phyloP scores from a whole-genome alignment of 2,329 filamentous ascomycete genomes.

The Diaporthe sp. region DNA sequence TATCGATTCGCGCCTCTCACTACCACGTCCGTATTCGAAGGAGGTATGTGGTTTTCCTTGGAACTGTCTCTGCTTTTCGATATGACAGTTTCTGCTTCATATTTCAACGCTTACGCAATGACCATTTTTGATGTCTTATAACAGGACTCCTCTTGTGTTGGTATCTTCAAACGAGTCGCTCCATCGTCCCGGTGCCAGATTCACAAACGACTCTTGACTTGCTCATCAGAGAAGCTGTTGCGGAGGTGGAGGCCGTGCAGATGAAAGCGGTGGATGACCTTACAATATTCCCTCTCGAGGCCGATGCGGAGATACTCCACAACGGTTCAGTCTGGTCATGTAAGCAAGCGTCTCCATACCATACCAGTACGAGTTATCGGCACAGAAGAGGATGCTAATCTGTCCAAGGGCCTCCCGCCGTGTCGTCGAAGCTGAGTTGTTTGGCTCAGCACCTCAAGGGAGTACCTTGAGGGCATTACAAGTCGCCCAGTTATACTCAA shows the following conservation, averaged over 20 bases:
- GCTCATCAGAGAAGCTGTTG: neutral
- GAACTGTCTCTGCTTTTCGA: no score
- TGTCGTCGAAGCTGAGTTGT: neutral
- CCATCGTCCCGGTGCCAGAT: neutral
- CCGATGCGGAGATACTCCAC: neutral
- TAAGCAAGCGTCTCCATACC: neutral
- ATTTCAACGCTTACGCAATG: accelerated
- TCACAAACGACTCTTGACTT: neutral
- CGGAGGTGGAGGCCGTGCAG: neutral
- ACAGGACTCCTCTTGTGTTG: neutral
- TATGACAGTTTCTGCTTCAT: no score
- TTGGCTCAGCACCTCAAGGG: neutral
- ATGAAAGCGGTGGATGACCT: neutral
- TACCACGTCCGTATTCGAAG: neutral
- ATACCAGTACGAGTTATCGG: neutral
- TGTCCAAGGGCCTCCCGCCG: neutral
- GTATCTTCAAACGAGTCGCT: neutral
- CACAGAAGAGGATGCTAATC: neutral
- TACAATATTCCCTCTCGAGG: neutral
- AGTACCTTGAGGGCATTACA: neutral
- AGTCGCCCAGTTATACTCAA: neutral
- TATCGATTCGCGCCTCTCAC: neutral
- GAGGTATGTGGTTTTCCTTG: neutral
- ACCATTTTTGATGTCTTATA: neutral
- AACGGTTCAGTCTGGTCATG: neutral